Conservation (phyloP, 2,329 filamentous ascomycete genomes). For the Fonsecaea pedrosoi region DNA sequence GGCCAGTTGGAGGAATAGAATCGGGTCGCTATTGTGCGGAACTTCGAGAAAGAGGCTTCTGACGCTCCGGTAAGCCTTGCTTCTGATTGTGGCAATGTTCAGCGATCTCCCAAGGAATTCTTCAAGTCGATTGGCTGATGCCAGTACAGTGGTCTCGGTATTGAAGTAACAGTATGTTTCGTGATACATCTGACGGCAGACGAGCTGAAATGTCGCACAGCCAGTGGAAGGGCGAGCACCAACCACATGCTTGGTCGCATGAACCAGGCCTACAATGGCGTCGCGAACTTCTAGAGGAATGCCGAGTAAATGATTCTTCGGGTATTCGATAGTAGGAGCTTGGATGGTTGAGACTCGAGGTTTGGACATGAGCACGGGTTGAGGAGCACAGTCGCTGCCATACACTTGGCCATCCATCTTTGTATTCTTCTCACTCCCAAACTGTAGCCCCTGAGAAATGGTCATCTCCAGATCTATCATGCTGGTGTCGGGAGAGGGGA, state of each 20-base stretch:
- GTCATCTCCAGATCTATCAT: neutral
- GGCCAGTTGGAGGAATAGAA: slow-evolving; percentile 18
- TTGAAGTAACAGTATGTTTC: slow-evolving; percentile 19
- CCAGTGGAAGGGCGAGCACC: slow-evolving; percentile 16
- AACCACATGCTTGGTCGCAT: slow-evolving; percentile 2
- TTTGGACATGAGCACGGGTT: neutral
- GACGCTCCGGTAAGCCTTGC: slow-evolving; percentile 17
- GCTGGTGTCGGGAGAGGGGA: neutral
- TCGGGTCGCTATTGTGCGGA: slow-evolving; percentile 18
- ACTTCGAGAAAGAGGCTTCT: slow-evolving; percentile 32
- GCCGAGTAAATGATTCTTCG: slow-evolving; percentile 28
- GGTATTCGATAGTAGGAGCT: slow-evolving; percentile 16
- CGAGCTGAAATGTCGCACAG: slow-evolving; percentile 23
- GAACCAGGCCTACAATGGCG: slow-evolving; percentile 8
- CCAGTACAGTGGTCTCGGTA: slow-evolving; percentile 9
- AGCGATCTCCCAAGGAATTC: slow-evolving; percentile 18
- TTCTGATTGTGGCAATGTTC: neutral
- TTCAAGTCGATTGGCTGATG: slow-evolving; percentile 20
- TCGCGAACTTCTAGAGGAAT: slow-evolving; percentile 34
- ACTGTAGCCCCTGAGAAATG: neutral
- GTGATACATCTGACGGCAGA: slow-evolving; percentile 29
- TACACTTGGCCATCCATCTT: neutral
- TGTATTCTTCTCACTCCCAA: neutral
- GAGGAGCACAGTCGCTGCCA: neutral
- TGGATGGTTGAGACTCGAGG: slow-evolving; percentile 3